Evolutionary conservation across 169 alveolate species (phyloP).

Genomic region (Blepharisma undulans): DNA sequence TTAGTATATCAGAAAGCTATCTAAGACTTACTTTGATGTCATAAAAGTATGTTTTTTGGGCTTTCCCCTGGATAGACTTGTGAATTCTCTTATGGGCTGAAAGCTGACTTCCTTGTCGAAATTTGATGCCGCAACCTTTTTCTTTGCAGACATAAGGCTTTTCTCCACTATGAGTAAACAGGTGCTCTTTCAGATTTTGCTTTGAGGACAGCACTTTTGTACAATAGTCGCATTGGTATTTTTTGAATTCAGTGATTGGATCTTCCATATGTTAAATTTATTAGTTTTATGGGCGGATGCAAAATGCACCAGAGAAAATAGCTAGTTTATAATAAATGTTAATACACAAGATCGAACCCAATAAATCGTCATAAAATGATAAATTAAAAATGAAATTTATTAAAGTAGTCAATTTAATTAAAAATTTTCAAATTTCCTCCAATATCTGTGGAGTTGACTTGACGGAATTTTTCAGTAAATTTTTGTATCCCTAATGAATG

Average conservation of each 20-base stretch:
- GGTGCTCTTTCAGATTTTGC: conserved; percentile 58
- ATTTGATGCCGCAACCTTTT: conserved; percentile 43
- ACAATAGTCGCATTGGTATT: conserved; percentile 36
- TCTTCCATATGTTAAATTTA: neutral
- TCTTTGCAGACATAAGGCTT: conserved; percentile 53
- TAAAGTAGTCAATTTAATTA: neutral
- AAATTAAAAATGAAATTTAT: neutral
- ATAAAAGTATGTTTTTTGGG: neutral
- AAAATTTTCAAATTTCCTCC: neutral
- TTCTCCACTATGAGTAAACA: conserved; percentile 47
- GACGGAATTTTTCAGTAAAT: neutral
- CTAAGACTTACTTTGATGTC: neutral
- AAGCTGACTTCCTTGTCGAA: conserved; percentile 58
- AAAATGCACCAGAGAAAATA: neutral
- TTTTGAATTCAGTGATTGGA: neutral
- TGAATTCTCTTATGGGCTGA: conserved; percentile 53
- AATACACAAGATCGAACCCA: neutral
- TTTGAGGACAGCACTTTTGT: conserved; percentile 44
- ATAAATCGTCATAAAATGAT: neutral
- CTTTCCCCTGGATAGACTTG: neutral
- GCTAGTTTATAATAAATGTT: neutral
- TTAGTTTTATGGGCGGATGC: neutral
- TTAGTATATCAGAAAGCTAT: neutral
- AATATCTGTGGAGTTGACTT: neutral
- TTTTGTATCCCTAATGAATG: too few relatives aligned